phyloP scores from a whole-genome alignment of 2,329 filamentous ascomycete genomes.

The Rutstroemia sp. region DNA sequence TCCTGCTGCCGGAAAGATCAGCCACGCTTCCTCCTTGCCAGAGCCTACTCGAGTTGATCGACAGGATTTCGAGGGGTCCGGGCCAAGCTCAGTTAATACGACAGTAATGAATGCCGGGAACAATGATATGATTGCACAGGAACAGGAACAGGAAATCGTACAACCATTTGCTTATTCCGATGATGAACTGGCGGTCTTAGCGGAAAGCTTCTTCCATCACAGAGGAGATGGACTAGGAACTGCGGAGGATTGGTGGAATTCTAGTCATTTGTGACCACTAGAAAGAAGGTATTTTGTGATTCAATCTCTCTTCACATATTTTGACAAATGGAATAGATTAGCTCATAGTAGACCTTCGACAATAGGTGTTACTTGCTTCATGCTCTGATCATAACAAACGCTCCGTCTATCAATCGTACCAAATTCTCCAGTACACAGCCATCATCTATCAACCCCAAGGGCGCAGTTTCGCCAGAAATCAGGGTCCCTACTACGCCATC shows the following conservation, averaged over 20 bases:
- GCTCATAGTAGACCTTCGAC: too few species aligned
- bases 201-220: constrained; percentile 41
- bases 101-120: constrained; percentile 2
- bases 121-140: constrained; percentile 13
- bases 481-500: too few species aligned
- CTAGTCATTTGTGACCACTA: background rate
- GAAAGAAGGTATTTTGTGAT: too few species aligned
- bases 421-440: too few species aligned
- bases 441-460: too few species aligned
- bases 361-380: too few species aligned
- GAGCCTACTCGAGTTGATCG: constrained; percentile 35
- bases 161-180: constrained; percentile 26
- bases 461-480: too few species aligned
- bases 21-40: constrained; percentile 36
- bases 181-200: constrained; percentile 39
- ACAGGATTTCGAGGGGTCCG: constrained; percentile 13
- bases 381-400: too few species aligned
- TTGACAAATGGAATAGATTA: too few species aligned
- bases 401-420: too few species aligned
- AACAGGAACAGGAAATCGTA: background rate
- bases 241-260: constrained; percentile 19
- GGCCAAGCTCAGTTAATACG: constrained; percentile 21
- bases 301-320: too few species aligned
- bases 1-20: constrained; percentile 31
- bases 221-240: constrained; percentile 21